phyloP scores from a whole-genome alignment of 495 filamentous ascomycete genomes.

The Hyphodiscus hymeniophilus region DNA sequence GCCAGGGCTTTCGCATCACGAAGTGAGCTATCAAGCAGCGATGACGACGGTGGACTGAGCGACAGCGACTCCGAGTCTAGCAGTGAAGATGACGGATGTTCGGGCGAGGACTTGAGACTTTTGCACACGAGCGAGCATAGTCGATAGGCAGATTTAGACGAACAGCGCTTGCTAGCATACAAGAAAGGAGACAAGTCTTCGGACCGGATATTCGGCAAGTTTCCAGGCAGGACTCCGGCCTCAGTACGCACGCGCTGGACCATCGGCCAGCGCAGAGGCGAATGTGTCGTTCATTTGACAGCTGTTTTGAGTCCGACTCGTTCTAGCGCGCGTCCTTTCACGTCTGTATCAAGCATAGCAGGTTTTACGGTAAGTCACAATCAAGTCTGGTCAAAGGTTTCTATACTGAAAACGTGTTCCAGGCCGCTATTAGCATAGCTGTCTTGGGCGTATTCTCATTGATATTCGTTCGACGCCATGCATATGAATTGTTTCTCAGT shows the following conservation, averaged over 20 bases:
- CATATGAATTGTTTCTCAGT: slow-evolving; percentile 3
- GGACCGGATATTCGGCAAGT: slow-evolving; percentile 6
- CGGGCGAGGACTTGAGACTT: not conserved
- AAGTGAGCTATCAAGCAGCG: slow-evolving; percentile 1
- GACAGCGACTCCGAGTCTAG: slow-evolving; percentile 4
- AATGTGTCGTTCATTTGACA: slow-evolving; percentile 11
- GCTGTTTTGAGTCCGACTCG: slow-evolving; percentile 14
- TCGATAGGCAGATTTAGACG: slow-evolving; percentile 1
- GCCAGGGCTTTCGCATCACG: slow-evolving; percentile 6
- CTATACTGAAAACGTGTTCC: slow-evolving; percentile 11
- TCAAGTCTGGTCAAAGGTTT: slow-evolving; percentile 14
- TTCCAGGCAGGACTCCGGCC: not conserved
- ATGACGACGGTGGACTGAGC: slow-evolving; percentile 12
- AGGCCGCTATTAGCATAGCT: slow-evolving; percentile 16
- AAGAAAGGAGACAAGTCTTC: slow-evolving; percentile 11
- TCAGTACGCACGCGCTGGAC: slow-evolving; percentile 6
- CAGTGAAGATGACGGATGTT: slow-evolving; percentile 6
- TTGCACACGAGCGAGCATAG: not conserved
- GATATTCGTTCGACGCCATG: slow-evolving; percentile 6
- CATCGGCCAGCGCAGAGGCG: slow-evolving; percentile 3
- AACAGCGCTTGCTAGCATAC: slow-evolving; percentile 7
- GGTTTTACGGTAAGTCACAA: slow-evolving; percentile 16
- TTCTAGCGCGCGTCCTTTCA: slow-evolving; percentile 7
- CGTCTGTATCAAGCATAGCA: slow-evolving; percentile 13
- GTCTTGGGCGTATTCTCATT: slow-evolving; percentile 14